Evolutionary conservation across 257 asterid genomes (phyloP).

Genomic region (Solanum bulbocastanum): DNA sequence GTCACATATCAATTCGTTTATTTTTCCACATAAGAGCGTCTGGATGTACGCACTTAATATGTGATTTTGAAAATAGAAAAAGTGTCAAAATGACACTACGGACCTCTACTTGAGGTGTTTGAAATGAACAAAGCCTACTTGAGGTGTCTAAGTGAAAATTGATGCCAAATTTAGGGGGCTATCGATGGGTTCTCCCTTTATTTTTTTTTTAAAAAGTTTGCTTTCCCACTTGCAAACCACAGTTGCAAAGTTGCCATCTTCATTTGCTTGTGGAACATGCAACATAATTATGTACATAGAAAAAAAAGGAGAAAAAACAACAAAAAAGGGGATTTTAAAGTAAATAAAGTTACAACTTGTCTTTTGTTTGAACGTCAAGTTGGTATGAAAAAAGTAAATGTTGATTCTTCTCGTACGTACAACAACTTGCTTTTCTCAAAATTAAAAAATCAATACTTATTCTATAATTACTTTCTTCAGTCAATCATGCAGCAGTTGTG

Average conservation of each 20-base stretch:
- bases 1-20: no score
- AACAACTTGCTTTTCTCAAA: neutral
- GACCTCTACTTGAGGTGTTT: no score
- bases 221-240: constrained; percentile 38
- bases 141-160: no score
- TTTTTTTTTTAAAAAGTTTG: neutral
- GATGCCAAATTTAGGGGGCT: no score
- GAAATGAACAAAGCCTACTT: no score
- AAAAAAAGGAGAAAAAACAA: neutral
- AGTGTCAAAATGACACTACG: no score
- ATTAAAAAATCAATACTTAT: neutral
- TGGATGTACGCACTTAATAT: no score
- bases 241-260: constrained; percentile 12
- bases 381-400: constrained; percentile 9
- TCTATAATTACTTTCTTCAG: neutral
- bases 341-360: constrained; percentile 23
- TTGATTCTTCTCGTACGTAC: neutral
- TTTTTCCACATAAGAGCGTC: no score
- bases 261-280: neutral
- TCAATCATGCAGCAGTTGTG: neutral
- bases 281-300: neutral
- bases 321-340: neutral
- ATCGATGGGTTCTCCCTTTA: no score
- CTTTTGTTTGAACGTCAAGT: constrained; percentile 31
- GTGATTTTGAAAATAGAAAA: no score